Conservation (phyloP, 768 basidiomycete genomes). For the Kwoniella bestiolae region DNA sequence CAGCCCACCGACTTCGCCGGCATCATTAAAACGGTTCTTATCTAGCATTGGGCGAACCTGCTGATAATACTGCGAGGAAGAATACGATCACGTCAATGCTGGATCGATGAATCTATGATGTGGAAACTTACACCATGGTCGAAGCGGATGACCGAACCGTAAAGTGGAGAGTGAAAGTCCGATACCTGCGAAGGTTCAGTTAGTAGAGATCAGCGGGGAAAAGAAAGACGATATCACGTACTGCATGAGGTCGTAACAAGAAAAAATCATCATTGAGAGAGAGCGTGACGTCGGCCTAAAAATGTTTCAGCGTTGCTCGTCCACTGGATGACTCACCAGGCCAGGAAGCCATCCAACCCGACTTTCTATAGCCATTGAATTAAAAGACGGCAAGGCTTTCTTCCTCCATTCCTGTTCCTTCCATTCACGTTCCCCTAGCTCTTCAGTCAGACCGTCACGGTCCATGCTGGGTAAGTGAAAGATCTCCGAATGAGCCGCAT, state of each 20-base stretch:
- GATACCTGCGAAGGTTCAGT: conserved; percentile 25
- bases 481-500: conserved; percentile 50
- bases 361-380: conserved; percentile 54
- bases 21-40: conserved; percentile 45
- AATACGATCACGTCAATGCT: not conserved
- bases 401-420: conserved; percentile 45
- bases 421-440: conserved; percentile 42
- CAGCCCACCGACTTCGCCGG: conserved; percentile 50
- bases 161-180: conserved; percentile 49
- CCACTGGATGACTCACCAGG: conserved; percentile 27
- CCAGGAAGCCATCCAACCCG: conserved; percentile 50
- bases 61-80: conserved; percentile 31
- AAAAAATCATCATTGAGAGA: conserved; percentile 54
- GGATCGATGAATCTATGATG: not conserved
- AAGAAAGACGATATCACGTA: conserved; percentile 21
- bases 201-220: no score
- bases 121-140: conserved; percentile 42
- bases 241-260: conserved; percentile 47
- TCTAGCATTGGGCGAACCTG: conserved; percentile 51
- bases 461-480: conserved; percentile 49
- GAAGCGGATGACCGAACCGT: conserved; percentile 53
- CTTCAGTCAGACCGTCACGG: conserved; percentile 34
- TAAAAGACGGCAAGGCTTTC: conserved; percentile 50
- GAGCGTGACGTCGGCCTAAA: conserved; percentile 40
- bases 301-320: not conserved